Evolutionary conservation across 192 early-diverging fungal species (phyloP).

Genomic region (Endogone sp.): DNA sequence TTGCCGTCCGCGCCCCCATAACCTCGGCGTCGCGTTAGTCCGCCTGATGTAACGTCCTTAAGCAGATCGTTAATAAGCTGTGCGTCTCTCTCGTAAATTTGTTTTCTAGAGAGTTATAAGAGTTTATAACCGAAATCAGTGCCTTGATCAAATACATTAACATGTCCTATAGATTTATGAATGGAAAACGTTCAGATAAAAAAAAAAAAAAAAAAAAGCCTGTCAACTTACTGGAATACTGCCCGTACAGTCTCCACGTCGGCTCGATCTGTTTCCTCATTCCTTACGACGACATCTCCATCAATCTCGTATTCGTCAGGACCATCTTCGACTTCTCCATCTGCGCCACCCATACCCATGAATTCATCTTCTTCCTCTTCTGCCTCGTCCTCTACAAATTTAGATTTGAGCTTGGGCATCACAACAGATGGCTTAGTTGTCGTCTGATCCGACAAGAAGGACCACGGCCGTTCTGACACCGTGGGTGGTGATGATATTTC

Average conservation of each 20-base stretch:
- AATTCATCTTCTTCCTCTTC: constrained; percentile 36
- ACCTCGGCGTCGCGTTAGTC: constrained; percentile 15
- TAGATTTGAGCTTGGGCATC: constrained; percentile 3
- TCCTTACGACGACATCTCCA: constrained; percentile 22
- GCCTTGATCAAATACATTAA: not conserved
- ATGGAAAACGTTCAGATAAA: not conserved
- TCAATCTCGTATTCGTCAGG: constrained; percentile 34
- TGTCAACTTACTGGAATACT: constrained; percentile 22
- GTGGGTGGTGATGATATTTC: not conserved
- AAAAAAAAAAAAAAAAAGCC: too few species aligned
- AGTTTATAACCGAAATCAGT: too few species aligned
- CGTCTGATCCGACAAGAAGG: not conserved
- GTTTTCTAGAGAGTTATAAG: too few species aligned
- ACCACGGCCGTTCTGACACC: not conserved
- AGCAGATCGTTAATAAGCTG: constrained; percentile 23
- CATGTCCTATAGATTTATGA: too few species aligned
- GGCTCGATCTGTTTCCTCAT: constrained; percentile 19
- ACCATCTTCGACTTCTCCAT: constrained; percentile 19
- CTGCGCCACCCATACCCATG: constrained; percentile 24
- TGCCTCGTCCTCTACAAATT: constrained; percentile 31
- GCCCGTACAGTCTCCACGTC: constrained; percentile 19
- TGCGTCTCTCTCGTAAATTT: constrained; percentile 26
- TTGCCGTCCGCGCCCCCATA: constrained; percentile 11
- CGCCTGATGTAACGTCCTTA: constrained; percentile 31
- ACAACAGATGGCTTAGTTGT: not conserved